Percentiles rank a stretch among this genome's conserved stretches.
Evolutionary conservation across 140 eudicot species (phyloP).

Genomic region (Artemisia princeps): DNA sequence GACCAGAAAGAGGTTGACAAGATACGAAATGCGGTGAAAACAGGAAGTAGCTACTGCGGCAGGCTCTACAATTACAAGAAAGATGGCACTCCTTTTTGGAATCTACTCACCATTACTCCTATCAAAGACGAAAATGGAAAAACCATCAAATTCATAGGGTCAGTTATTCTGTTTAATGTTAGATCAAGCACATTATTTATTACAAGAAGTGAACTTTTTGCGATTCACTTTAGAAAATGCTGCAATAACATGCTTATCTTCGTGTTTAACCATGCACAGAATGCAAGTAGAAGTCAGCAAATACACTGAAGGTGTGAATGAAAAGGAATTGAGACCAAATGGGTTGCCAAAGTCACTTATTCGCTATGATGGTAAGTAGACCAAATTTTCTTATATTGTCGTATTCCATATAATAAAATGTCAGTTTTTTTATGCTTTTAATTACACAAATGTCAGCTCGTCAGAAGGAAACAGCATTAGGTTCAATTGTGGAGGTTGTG

Average conservation of each 20-base stretch:
- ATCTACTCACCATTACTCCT: slow-evolving; percentile 85
- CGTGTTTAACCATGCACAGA: slow-evolving; percentile 31
- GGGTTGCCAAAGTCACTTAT: slow-evolving; percentile 87
- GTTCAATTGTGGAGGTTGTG: slow-evolving; percentile 79
- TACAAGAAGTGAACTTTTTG: no score
- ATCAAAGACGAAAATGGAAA: slow-evolving; percentile 78
- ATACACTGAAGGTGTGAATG: slow-evolving; percentile 84
- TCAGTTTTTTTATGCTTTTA: neutral
- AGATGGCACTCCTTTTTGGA: slow-evolving; percentile 97
- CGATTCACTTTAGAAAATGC: no score
- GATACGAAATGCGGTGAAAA: slow-evolving; percentile 62
- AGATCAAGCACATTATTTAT: no score
- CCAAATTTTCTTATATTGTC: neutral
- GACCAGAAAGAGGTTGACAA: slow-evolving; percentile 83
- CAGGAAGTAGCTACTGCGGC: slow-evolving; percentile 84
- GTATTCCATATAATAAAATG: neutral
- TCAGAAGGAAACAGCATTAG: slow-evolving; percentile 87
- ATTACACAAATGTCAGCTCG: slow-evolving; percentile 52
- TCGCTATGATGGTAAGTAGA: slow-evolving; percentile 75
- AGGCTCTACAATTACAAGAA: slow-evolving; percentile 90
- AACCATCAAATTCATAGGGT: slow-evolving; percentile 91
- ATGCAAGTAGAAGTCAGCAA: slow-evolving; percentile 99
- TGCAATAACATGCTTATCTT: no score
- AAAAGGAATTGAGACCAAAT: slow-evolving; percentile 79
- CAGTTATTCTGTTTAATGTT: neutral